phyloP scores from a whole-genome alignment of 352 stramenopile genomes.

The Globisporangium canariense region DNA sequence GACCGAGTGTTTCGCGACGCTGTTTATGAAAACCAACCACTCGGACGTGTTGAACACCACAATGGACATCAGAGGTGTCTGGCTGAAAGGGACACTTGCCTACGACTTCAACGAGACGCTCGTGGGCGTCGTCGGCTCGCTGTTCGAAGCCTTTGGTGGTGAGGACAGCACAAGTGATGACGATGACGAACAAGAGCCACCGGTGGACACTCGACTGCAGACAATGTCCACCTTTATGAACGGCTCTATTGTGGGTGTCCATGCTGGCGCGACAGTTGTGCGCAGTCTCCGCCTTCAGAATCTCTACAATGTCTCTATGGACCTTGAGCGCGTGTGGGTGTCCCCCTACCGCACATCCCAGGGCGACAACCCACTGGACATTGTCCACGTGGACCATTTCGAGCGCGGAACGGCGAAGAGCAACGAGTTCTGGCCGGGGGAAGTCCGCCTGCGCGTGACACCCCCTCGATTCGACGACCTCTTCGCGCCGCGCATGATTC shows the following conservation, averaged over 20 bases:
- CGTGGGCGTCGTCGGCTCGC: constrained; percentile 15
- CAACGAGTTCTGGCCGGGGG: constrained; percentile 28
- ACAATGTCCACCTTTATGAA: constrained; percentile 7
- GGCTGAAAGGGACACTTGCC: constrained; percentile 24
- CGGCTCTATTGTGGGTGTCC: constrained; percentile 16
- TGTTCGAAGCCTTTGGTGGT: constrained; percentile 1
- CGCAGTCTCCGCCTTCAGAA: constrained; percentile 22
- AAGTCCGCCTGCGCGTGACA: constrained; percentile 26
- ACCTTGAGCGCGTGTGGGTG: constrained; percentile 45
- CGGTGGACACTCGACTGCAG: background rate
- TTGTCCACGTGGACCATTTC: constrained; percentile 33
- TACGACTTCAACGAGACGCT: constrained; percentile 31
- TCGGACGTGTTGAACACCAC: constrained; percentile 5
- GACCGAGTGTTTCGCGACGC: constrained; percentile 17
- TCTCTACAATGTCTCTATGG: constrained; percentile 35
- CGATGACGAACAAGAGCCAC: background rate
- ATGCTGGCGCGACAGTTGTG: background rate
- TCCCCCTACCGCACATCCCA: background rate
- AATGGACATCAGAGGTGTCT: constrained; percentile 27
- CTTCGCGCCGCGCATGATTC: constrained; percentile 18
- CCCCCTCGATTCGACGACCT: constrained; percentile 6
- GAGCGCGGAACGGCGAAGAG: constrained; percentile 18
- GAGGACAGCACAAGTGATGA: constrained; percentile 2
- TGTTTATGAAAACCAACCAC: constrained; percentile 41
- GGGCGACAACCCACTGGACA: constrained; percentile 7